These are phyloP conservation scores for Ophiostoma piceae DNA, from an alignment of 2,329 filamentous ascomycete genomes.

Conservation along the genomic window DNA sequence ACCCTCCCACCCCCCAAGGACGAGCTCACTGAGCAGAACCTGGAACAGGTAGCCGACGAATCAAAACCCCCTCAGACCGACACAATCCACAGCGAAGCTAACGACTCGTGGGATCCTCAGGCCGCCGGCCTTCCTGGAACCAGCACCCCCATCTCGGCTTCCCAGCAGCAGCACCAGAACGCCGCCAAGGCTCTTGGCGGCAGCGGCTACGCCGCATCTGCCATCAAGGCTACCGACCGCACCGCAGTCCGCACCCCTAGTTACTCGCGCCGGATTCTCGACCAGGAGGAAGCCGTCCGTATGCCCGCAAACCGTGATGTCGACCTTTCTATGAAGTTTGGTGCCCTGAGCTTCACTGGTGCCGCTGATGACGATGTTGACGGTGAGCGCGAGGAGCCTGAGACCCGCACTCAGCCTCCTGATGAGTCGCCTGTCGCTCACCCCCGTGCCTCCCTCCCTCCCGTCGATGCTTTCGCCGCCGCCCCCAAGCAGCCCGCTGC, in stretches of 20 bases:
- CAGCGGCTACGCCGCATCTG: constrained; percentile 73
- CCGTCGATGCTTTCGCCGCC: constrained; percentile 54
- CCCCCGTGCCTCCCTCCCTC: constrained; percentile 81
- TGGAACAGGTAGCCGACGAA: constrained; percentile 80
- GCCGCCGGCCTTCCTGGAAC: constrained; percentile 54
- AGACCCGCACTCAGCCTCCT: constrained; percentile 88
- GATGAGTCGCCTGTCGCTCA: constrained; percentile 84
- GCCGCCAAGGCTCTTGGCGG: constrained; percentile 51
- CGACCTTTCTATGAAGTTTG: constrained; percentile 92
- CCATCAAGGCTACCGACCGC: constrained; percentile 68
- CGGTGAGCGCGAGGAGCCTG: constrained; percentile 88
- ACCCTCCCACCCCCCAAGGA: constrained; percentile 67
- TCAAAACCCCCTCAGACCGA: constrained; percentile 72
- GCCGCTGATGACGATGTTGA: constrained; percentile 84
- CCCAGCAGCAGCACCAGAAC: constrained; percentile 59
- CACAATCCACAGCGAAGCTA: constrained; percentile 82
- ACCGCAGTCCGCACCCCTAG: constrained; percentile 64
- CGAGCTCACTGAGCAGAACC: constrained; percentile 83
- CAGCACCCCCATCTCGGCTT: constrained; percentile 60
- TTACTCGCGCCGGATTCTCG: constrained; percentile 79
- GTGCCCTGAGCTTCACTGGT: constrained; percentile 84
- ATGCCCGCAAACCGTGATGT: constrained; percentile 97
- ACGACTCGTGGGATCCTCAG: constrained; percentile 76
- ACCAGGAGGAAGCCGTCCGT: constrained; percentile 95
- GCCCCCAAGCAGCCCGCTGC: constrained; percentile 46